Evolutionary conservation across 2,329 filamentous ascomycete species (phyloP).

Genomic region (Nigrospora oryzae): DNA sequence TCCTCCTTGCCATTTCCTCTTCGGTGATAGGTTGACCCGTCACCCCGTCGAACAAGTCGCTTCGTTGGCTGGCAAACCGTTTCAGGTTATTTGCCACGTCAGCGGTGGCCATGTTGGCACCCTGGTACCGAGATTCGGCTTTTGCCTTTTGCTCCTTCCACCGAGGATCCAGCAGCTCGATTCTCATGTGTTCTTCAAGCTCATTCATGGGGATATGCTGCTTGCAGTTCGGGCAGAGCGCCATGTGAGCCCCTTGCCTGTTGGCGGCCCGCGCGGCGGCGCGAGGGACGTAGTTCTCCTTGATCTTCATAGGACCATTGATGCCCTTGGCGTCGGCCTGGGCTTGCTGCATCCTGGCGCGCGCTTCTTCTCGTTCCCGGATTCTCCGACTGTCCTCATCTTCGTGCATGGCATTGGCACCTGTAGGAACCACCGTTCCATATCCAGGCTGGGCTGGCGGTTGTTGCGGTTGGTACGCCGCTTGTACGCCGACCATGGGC

Average conservation of each 20-base stretch:
- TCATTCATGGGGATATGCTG: conserved; percentile 83
- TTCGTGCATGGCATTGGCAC: conserved; percentile 34
- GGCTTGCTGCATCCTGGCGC: conserved; percentile 61
- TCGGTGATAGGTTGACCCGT: conserved; percentile 61
- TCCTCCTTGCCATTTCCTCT: conserved; percentile 67
- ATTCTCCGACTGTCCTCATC: conserved; percentile 57
- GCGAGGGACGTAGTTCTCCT: conserved; percentile 84
- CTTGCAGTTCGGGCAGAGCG: conserved; percentile 86
- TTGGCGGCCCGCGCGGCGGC: conserved; percentile 66
- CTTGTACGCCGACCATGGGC: neutral
- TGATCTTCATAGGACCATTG: conserved; percentile 73
- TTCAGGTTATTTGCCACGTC: conserved; percentile 94
- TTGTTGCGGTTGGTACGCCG: conserved; percentile 20
- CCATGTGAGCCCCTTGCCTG: conserved; percentile 56
- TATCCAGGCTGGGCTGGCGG: conserved; percentile 28
- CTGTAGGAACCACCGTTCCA: conserved; percentile 21
- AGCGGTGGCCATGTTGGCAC: conserved; percentile 75
- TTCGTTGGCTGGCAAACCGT: conserved; percentile 81
- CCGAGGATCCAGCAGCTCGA: conserved; percentile 84
- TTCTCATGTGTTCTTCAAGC: conserved; percentile 86
- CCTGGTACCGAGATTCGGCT: conserved; percentile 73
- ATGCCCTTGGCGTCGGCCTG: conserved; percentile 68
- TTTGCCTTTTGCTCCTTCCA: conserved; percentile 97
- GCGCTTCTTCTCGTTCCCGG: conserved; percentile 52
- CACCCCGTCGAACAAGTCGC: conserved; percentile 74